Evolutionary conservation across 371 early-diverging fungal genomes (phyloP), one percentile per base, ranked within the genome.

Genomic region (Mortierella polycephala): DNA sequence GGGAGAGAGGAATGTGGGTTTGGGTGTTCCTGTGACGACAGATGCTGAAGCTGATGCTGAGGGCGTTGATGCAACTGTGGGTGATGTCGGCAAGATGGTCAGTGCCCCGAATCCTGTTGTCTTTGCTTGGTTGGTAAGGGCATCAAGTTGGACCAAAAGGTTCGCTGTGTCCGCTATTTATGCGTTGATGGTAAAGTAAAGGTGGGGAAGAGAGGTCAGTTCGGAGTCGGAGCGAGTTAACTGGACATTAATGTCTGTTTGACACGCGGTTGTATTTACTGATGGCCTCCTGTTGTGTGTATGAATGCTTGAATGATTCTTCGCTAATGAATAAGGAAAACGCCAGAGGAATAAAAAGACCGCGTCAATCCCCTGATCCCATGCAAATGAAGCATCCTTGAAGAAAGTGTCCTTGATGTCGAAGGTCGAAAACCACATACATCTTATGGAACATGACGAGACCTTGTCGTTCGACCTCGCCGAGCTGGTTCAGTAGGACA

Each of bases 391-490:
- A 4, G 4, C 30, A 30, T 30, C 30, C 18, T 52, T 18, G 5
- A 21, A 14, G 60, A 23, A 60, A 47, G 14, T n/a, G 23, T 21
- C 52, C 11, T 20, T n/a, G 10, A 42, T 8, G 40, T 5, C 13
- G n/a, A n/a, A 23, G 3, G 10, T 0, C n/a, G 23, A 20, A 50
- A 13, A 20, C 2, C 46, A 7, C 60, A 61, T 71, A 77, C 77
- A 77, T 77, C 72, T 77, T 71, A 55, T 72, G 77, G 58, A 77
- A 71, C 77, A 77, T 77, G 72, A 77, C 72, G 11, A 77, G 65
- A 3, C 77, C 77, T 23, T 77, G 71, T 14, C 71, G 77, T 45
- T 77, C 77, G 16, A 77, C 72, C 11, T 71, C 77, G 18, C 71
- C 67, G 30, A 77, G 77, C 49, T 77, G 77, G 46, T 67, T 71